Conservation (phyloP, 192 early-diverging fungal genomes). For the Coemansia sp. region DNA sequence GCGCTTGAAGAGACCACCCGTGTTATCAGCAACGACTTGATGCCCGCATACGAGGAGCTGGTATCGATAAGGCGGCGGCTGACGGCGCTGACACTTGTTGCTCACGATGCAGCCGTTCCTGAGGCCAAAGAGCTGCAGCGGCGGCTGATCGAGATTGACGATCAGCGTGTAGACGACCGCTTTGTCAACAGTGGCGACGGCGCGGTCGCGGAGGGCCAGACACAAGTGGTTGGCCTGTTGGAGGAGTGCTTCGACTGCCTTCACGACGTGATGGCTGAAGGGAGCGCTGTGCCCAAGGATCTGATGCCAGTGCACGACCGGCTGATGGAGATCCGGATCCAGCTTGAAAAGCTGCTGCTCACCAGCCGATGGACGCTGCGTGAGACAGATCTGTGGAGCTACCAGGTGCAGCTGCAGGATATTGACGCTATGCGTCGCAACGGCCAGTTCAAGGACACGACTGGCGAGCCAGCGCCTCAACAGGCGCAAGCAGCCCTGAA, state of each 20-base stretch:
- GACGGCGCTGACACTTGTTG: constrained; percentile 36
- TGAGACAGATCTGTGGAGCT: constrained; percentile 74
- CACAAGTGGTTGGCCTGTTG: constrained; percentile 72
- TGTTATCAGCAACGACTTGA: constrained; percentile 65
- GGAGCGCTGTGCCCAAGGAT: constrained; percentile 58
- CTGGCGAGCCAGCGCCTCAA: constrained; percentile 57
- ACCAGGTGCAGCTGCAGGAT: constrained; percentile 73
- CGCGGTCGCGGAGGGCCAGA: constrained; percentile 71
- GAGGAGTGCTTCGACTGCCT: constrained; percentile 78
- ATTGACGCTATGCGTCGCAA: constrained; percentile 78
- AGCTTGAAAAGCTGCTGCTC: constrained; percentile 70
- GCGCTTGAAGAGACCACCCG: constrained; percentile 54
- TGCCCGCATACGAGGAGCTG: constrained; percentile 68
- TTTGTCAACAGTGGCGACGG: constrained; percentile 65
- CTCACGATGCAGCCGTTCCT: constrained; percentile 13
- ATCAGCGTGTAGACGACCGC: constrained; percentile 71
- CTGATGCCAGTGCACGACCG: constrained; percentile 58
- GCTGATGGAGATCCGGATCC: constrained; percentile 65
- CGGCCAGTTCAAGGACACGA: constrained; percentile 76
- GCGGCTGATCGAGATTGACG: constrained; percentile 76
- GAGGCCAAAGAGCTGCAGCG: constrained; percentile 58
- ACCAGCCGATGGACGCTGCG: constrained; percentile 75
- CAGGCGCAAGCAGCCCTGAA: constrained; percentile 72
- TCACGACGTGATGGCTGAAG: constrained; percentile 74
- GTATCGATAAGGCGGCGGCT: constrained; percentile 65